phyloP scores from a whole-genome alignment of 257 asterid species.

The Solanum infundibuliforme region DNA sequence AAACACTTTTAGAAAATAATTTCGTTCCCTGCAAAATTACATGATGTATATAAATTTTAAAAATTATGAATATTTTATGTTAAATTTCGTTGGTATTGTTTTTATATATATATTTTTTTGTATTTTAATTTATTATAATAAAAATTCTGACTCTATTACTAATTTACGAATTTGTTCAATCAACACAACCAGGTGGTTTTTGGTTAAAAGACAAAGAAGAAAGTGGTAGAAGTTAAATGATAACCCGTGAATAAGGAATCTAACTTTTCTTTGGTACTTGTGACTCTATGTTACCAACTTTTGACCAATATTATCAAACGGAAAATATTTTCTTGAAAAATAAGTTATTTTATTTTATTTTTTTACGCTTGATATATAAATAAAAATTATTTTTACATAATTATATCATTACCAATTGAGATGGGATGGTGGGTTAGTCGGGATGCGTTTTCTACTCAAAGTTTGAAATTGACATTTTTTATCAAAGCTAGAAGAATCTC shows the following conservation, averaged over 20 bases:
- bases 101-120: rapidly evolving
- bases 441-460: background rate
- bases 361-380: background rate
- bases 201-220: background rate
- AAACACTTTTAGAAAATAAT: background rate
- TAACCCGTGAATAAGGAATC: background rate
- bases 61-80: too few relatives aligned
- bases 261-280: background rate
- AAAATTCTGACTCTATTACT: background rate
- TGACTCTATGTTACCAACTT: background rate
- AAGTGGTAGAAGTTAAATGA: background rate
- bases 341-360: too few relatives aligned
- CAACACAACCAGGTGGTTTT: background rate
- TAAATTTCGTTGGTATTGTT: background rate
- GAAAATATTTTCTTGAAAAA: background rate
- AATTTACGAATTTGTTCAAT: background rate
- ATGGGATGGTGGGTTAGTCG: background rate
- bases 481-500: background rate
- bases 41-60: too few relatives aligned
- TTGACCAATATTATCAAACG: background rate
- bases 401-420: background rate
- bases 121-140: too few relatives aligned
- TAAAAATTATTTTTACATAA: background rate
- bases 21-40: too few relatives aligned
- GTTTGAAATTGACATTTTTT: background rate